A percentile compares a stretch with the other conserved stretches of the same genome.
These are phyloP conservation scores for Talaromyces albobiverticillius DNA, from an alignment of 2,329 filamentous ascomycete species.

Conservation along the genomic window DNA sequence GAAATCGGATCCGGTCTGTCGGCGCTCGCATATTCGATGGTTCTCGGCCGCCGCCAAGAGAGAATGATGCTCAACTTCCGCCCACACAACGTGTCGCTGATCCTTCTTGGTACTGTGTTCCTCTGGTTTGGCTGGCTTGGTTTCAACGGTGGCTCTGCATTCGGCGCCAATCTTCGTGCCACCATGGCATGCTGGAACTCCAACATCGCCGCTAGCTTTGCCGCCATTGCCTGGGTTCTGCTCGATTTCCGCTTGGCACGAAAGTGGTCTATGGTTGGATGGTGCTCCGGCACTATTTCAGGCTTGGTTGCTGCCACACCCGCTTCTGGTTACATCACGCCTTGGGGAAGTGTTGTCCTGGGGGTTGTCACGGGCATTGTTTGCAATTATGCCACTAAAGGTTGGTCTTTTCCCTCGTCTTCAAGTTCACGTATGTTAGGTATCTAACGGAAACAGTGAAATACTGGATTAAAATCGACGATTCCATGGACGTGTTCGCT, in stretches of 20 bases:
- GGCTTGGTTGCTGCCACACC: constrained; percentile 86
- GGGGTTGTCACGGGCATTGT: constrained; percentile 63
- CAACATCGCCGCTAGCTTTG: constrained; percentile 89
- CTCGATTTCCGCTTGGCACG: constrained; percentile 91
- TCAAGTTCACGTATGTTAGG: background rate
- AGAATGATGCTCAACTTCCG: constrained; percentile 99
- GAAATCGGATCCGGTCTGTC: constrained; percentile 94
- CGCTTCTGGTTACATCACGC: constrained; percentile 73
- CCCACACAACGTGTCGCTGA: constrained; percentile 96
- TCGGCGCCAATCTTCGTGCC: constrained; percentile 90
- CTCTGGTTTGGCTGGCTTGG: constrained; percentile 99
- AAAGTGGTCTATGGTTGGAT: constrained; percentile 93
- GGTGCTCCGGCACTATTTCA: constrained; percentile 86
- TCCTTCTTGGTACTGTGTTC: constrained; percentile 89
- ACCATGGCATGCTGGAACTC: constrained; percentile 98
- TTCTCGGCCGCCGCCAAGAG: constrained; percentile 93
- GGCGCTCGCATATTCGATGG: constrained; percentile 91
- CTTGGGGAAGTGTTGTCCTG: constrained; percentile 61
- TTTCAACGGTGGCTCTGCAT: constrained; percentile 95
- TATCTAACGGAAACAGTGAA: constrained; percentile 50
- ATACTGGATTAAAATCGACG: constrained; percentile 76
- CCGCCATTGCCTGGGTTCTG: constrained; percentile 86
- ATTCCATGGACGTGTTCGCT: constrained; percentile 86
- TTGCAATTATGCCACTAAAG: constrained; percentile 84
- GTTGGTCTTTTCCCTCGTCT: constrained; percentile 50